These are phyloP conservation scores for Xylaria flabelliformis DNA, from an alignment of 495 filamentous ascomycete genomes.

Conservation along the genomic window DNA sequence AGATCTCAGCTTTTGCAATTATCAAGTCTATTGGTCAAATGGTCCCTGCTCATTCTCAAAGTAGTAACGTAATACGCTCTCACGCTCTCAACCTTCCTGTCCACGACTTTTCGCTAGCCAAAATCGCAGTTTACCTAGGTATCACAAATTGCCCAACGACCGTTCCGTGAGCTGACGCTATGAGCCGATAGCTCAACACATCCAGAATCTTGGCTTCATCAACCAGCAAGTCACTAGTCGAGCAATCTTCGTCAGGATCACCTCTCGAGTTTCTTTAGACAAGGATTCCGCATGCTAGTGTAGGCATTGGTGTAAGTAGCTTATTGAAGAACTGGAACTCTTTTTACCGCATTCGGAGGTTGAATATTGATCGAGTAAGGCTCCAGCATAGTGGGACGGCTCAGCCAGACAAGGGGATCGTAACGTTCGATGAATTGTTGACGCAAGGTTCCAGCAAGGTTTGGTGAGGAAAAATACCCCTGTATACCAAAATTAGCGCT, in stretches of 20 bases:
- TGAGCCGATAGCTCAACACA: background rate
- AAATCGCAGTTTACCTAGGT: background rate
- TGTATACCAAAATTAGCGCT: background rate
- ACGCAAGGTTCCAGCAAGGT: background rate
- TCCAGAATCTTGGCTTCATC: background rate
- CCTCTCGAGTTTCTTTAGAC: background rate
- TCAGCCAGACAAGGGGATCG: slow-evolving; percentile 2
- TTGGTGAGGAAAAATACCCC: slow-evolving; percentile 6
- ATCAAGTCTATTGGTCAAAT: slow-evolving; percentile 17
- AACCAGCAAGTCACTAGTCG: background rate
- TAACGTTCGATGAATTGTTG: slow-evolving; percentile 17
- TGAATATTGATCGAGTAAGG: slow-evolving; percentile 15
- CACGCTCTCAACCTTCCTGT: no score
- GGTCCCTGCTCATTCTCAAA: slow-evolving; percentile 17
- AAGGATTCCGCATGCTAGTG: background rate
- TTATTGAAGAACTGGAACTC: background rate
- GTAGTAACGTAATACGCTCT: background rate
- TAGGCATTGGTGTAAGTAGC: background rate
- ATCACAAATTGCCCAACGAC: background rate
- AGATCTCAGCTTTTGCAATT: slow-evolving; percentile 8
- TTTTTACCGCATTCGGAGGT: slow-evolving; percentile 1
- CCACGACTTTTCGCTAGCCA: background rate
- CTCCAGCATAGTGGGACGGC: slow-evolving; percentile 6
- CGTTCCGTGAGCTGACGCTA: background rate
- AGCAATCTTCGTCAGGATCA: background rate